Conservation (phyloP, 768 basidiomycete species). For the Phanerochaete carnosa region DNA sequence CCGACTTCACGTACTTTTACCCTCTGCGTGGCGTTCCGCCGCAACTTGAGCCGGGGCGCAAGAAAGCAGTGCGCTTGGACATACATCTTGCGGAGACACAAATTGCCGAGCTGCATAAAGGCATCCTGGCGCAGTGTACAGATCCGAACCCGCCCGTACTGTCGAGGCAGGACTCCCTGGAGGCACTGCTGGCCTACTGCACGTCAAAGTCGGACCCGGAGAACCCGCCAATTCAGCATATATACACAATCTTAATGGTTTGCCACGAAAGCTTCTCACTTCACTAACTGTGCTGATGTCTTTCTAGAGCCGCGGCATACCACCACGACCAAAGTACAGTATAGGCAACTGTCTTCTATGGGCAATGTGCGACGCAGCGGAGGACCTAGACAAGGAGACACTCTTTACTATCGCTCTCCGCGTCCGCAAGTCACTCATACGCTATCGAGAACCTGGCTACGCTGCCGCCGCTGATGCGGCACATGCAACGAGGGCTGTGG, state of each 20-base stretch:
- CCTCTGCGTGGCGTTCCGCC: not conserved
- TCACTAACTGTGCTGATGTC: not conserved
- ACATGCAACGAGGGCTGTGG: not conserved
- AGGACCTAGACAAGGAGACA: conserved; percentile 2
- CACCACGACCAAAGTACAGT: not conserved
- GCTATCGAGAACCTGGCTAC: conserved; percentile 4
- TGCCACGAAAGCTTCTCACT: not conserved
- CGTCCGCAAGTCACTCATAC: conserved; percentile 4
- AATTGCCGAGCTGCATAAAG: conserved; percentile 4
- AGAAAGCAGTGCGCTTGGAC: conserved; percentile 5
- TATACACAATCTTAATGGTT: conserved; percentile 9
- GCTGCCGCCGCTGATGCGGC: conserved; percentile 8
- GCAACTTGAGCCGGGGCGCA: not conserved
- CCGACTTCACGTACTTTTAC: conserved; percentile 1
- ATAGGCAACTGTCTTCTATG: conserved; percentile 7
- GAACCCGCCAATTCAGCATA: not conserved
- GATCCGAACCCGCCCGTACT: not conserved
- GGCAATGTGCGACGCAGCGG: conserved; percentile 8
- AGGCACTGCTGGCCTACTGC: conserved; percentile 10
- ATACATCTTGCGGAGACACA: conserved; percentile 11
- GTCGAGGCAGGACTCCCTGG: conserved; percentile 10
- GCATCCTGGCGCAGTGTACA: not conserved
- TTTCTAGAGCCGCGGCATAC: conserved; percentile 7
- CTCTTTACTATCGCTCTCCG: conserved; percentile 4
- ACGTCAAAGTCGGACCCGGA: conserved; percentile 6